Base-by-base conservation (phyloP, 2,329 filamentous ascomycete genomes). In the Sporothrix pseudoabietina region DNA sequence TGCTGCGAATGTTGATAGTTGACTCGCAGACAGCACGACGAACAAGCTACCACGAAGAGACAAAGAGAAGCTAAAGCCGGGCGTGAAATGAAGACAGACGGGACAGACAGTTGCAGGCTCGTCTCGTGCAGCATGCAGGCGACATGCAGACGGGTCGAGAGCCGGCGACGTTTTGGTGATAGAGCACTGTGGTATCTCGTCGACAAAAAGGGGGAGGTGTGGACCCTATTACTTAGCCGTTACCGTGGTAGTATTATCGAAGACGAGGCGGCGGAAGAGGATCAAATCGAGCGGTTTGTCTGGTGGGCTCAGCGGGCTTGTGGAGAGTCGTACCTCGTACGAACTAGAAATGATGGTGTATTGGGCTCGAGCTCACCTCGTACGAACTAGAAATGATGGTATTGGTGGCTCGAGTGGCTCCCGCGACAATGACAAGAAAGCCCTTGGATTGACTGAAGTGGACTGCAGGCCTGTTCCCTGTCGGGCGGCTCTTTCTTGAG, bases 121-220 rank as follows among this genome's bases (percentile, higher is more conserved):
- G 26, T 30, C 22, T 26, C 39, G 22, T 30, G 39, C 39, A 47
- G 61, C 61, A 47, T 66, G 61, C 61, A 47, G 61, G 39, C 39
- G 61, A 66, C 39, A 12, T 66, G 57, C 57, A 63, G 57, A 41
- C 57, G 35, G 61, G 61, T 22, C 47, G 61, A 47, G 32, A 44
- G 30, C 39, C 61, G n/a, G n/a, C 41, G 22, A 22, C 39, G 26
- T 30, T 44, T 47, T 10, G 22, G 22, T 4, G 52, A 54, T 54
- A 22, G 52, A 22, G 19, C 26, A 26, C 26, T 26, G 26, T 26
- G 26, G 26, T 54, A n/a, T 44, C 19, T 41, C 41, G 59, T n/a
- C 59, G 35, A 63, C 9, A 19, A 66, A 66, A 66, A 66, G 39
- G 61, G 61, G 61, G 61, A 65, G 59, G 59, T 65, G 61, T 66